A percentile compares a stretch with the other conserved stretches of the same genome.
Evolutionary conservation across 768 basidiomycete species (phyloP).

Genomic region (Mycena venus): DNA sequence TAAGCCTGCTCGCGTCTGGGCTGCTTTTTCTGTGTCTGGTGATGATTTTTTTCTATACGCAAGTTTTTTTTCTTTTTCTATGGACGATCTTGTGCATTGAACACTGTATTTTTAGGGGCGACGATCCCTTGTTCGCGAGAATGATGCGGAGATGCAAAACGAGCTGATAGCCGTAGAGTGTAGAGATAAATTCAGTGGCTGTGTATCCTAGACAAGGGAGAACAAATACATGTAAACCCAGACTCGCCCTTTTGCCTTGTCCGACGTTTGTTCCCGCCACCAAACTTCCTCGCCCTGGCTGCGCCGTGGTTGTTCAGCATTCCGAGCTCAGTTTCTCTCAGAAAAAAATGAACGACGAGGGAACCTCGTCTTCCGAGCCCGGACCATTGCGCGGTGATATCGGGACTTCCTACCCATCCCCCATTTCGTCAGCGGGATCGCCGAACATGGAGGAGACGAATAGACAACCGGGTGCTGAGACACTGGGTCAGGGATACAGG

Average conservation of each 20-base stretch:
- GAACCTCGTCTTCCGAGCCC: neutral
- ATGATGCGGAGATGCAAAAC: conserved; percentile 25
- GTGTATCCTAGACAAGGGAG: neutral
- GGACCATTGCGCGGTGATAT: neutral
- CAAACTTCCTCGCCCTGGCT: too few relatives aligned
- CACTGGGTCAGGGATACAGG: conserved; percentile 27
- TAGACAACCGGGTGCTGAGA: conserved; percentile 7
- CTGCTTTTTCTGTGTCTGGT: conserved; percentile 54
- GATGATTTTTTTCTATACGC: conserved; percentile 58
- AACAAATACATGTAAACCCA: neutral
- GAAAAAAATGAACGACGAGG: conserved; percentile 39
- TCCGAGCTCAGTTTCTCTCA: neutral
- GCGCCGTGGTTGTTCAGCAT: too few relatives aligned
- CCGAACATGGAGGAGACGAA: conserved; percentile 27
- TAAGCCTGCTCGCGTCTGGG: conserved; percentile 64
- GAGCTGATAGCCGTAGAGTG: too few relatives aligned
- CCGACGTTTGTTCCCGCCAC: neutral
- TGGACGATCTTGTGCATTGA: neutral
- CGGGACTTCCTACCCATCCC: conserved; percentile 45
- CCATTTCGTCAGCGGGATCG: conserved; percentile 38
- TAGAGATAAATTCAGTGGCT: neutral
- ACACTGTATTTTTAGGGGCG: conserved; percentile 47
- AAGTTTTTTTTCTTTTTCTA: neutral
- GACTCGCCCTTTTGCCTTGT: neutral
- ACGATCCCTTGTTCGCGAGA: conserved; percentile 50